Conservation (phyloP, 331 rosid species). For the Malus hybrid region DNA sequence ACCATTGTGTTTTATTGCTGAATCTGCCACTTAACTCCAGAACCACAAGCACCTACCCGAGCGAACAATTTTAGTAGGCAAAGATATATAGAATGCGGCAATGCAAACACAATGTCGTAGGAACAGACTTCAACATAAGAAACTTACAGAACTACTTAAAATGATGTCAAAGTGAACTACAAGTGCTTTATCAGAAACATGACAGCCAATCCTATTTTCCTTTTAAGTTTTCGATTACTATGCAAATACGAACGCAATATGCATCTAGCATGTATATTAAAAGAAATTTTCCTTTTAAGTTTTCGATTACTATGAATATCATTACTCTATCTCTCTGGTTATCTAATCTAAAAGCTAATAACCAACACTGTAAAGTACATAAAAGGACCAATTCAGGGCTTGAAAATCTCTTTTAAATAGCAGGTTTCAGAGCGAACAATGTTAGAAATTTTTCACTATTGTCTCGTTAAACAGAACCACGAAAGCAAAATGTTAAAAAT, state of each 20-base stretch:
- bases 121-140: neutral
- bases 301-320: neutral
- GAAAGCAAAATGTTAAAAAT: neutral
- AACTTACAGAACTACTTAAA: neutral
- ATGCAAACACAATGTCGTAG: too few species aligned
- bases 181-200: neutral
- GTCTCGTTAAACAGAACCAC: neutral
- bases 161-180: neutral
- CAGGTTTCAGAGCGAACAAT: neutral
- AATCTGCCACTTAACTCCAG: slow-evolving; percentile 60
- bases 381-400: neutral
- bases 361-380: neutral
- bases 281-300: neutral
- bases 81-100: neutral
- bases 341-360: neutral
- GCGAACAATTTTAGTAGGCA: neutral
- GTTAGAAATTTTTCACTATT: neutral
- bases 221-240: neutral
- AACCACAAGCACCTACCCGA: slow-evolving; percentile 65
- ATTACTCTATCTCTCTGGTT: neutral
- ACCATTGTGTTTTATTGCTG: slow-evolving; percentile 15
- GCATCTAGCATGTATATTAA: neutral
- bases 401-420: neutral
- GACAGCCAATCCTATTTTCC: neutral
- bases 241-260: too few species aligned